These are phyloP conservation scores for Trypanosomatidae sp. DNA, from an alignment of 208 protist species.

Conservation along the genomic window DNA sequence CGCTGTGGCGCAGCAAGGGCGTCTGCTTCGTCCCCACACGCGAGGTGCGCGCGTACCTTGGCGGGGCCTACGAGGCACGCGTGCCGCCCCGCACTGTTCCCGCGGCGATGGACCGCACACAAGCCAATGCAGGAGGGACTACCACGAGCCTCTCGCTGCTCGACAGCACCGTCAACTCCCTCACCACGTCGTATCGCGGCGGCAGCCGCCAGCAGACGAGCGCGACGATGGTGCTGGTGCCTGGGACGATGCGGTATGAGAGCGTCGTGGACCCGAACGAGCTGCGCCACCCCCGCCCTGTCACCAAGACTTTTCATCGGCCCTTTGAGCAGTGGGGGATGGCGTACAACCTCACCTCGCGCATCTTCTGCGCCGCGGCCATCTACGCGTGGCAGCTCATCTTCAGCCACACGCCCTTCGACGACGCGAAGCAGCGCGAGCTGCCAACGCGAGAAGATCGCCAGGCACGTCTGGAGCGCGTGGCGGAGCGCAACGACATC, in stretches of 20 bases:
- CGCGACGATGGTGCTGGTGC: slow-evolving; percentile 20
- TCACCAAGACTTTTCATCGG: slow-evolving; percentile 52
- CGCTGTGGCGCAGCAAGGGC: too few relatives aligned
- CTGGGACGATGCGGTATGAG: slow-evolving; percentile 42
- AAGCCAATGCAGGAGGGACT: too few relatives aligned
- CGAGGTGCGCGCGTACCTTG: too few relatives aligned
- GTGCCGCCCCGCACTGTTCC: too few relatives aligned
- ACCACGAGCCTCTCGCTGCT: too few relatives aligned
- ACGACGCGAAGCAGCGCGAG: slow-evolving; percentile 88
- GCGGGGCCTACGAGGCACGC: too few relatives aligned
- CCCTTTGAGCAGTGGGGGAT: slow-evolving; percentile 86
- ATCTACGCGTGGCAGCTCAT: slow-evolving; percentile 92
- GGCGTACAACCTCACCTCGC: slow-evolving; percentile 48
- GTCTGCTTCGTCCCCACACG: too few relatives aligned
- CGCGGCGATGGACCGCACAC: too few relatives aligned
- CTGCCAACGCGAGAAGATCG: slow-evolving; percentile 65
- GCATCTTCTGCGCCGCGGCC: slow-evolving; percentile 75
- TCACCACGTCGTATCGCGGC: slow-evolving; percentile 5
- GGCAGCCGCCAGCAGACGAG: not conserved
- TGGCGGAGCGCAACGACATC: slow-evolving; percentile 86
- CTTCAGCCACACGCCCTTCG: slow-evolving; percentile 89
- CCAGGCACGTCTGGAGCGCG: slow-evolving; percentile 64
- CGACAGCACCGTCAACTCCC: slow-evolving; percentile 13
- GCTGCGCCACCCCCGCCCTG: slow-evolving; percentile 40
- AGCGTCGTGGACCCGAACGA: slow-evolving; percentile 74